These are phyloP conservation scores for Talaromyces liani DNA, from an alignment of 495 filamentous ascomycete genomes.

Conservation along the genomic window DNA sequence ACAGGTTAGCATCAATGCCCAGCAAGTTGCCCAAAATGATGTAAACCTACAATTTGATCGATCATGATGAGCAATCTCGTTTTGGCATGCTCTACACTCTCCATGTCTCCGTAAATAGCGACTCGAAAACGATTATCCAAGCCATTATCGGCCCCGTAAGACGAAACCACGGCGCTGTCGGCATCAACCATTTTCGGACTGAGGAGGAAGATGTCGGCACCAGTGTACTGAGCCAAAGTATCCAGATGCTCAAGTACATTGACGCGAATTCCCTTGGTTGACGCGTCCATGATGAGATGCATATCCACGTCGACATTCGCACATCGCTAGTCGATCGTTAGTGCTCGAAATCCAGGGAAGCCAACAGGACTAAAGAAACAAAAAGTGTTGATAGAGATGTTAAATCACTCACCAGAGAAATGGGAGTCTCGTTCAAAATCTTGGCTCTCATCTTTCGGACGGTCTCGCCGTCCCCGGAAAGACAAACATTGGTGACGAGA, in stretches of 20 bases:
- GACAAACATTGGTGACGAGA: constrained; percentile 81
- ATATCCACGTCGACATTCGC: constrained; percentile 88
- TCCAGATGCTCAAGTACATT: constrained; percentile 80
- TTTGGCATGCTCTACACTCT: constrained; percentile 95
- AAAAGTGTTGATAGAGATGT: neutral
- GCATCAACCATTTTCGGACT: constrained; percentile 61
- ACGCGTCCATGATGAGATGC: constrained; percentile 70
- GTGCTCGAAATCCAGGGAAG: constrained; percentile 11
- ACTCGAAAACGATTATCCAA: constrained; percentile 80
- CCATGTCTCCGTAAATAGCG: constrained; percentile 89
- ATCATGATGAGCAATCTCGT: constrained; percentile 94
- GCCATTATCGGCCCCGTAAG: constrained; percentile 56
- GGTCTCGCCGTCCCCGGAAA: constrained; percentile 73
- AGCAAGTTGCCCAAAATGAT: neutral
- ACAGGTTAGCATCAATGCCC: constrained; percentile 20
- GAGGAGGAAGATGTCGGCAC: constrained; percentile 92
- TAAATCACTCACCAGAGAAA: constrained; percentile 64
- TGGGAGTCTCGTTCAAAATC: constrained; percentile 78
- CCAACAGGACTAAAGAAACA: too few relatives aligned
- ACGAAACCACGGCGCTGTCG: constrained; percentile 45
- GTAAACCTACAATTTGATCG: constrained; percentile 75
- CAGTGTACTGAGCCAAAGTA: constrained; percentile 72
- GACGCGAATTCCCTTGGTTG: constrained; percentile 55
- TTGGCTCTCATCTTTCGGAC: constrained; percentile 79
- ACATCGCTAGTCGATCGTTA: constrained; percentile 54